Evolutionary conservation across 352 stramenopile genomes (phyloP).

Genomic region (Peronospora farinosa): DNA sequence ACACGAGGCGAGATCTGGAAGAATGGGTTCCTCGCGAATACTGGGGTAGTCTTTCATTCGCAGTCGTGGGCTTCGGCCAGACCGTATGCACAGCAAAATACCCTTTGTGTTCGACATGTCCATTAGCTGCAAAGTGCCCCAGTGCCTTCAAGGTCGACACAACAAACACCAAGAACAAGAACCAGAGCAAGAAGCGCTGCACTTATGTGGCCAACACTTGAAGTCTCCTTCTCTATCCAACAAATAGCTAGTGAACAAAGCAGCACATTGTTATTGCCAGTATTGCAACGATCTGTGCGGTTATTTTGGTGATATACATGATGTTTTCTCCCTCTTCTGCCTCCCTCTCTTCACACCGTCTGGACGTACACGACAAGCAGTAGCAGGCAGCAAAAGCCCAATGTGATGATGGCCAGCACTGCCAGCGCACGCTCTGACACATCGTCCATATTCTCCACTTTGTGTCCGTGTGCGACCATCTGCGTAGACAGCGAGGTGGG

Average conservation of each 20-base stretch:
- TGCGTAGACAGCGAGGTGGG: conserved; percentile 19
- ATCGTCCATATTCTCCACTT: conserved; percentile 24
- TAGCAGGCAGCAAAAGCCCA: conserved; percentile 30
- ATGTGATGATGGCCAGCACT: conserved; percentile 27
- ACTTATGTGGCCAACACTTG: neutral
- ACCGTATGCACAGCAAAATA: conserved; percentile 46
- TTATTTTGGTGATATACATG: conserved; percentile 17
- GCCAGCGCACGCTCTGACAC: conserved; percentile 32
- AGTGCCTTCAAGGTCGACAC: conserved; percentile 35
- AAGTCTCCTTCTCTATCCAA: neutral
- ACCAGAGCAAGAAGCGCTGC: conserved; percentile 10
- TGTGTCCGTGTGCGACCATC: conserved; percentile 18
- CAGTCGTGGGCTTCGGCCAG: conserved; percentile 74
- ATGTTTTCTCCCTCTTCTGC: conserved; percentile 1
- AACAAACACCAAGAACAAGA: conserved; percentile 3
- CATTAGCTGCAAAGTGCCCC: conserved; percentile 44
- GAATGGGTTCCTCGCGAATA: conserved; percentile 54
- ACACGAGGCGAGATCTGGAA: conserved; percentile 50
- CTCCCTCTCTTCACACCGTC: conserved; percentile 7
- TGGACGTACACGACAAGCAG: conserved; percentile 33
- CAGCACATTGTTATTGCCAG: conserved; percentile 12
- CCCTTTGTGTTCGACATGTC: conserved; percentile 53
- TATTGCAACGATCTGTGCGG: neutral
- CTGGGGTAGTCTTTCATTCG: conserved; percentile 54
- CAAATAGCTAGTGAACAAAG: conserved; percentile 6